Percentiles rank a stretch among this genome's conserved stretches.
phyloP scores from a whole-genome alignment of 805 yeast genomes.

The Candida schatavii region DNA sequence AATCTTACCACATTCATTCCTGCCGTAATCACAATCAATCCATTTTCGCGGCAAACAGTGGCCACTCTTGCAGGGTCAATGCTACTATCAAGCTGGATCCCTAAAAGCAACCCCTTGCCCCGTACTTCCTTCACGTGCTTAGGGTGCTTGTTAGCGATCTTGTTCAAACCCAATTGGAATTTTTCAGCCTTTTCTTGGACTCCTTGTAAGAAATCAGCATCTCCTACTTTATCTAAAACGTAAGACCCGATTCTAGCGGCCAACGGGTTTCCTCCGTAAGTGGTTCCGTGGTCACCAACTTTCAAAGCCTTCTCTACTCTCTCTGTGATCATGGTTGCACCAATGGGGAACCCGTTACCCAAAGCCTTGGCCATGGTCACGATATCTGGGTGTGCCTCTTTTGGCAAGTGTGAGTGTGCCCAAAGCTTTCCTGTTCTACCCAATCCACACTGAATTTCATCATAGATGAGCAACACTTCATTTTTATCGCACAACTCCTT shows the following conservation, averaged over 20 bases:
- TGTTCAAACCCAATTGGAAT: slow-evolving; percentile 49
- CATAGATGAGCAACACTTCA: slow-evolving; percentile 79
- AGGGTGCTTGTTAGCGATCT: slow-evolving; percentile 55
- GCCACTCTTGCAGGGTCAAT: slow-evolving; percentile 66
- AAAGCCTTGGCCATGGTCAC: slow-evolving; percentile 93
- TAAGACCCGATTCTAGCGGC: slow-evolving; percentile 79
- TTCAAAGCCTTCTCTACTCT: slow-evolving; percentile 66
- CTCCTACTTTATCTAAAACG: slow-evolving; percentile 67
- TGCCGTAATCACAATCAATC: slow-evolving; percentile 83
- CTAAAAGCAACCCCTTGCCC: slow-evolving; percentile 87
- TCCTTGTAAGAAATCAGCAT: slow-evolving; percentile 53
- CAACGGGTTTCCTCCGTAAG: slow-evolving; percentile 96
- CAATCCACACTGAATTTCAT: slow-evolving; percentile 95
- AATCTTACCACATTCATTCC: slow-evolving; percentile 89
- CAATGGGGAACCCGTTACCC: slow-evolving; percentile 96
- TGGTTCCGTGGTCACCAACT: slow-evolving; percentile 97
- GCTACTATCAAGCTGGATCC: slow-evolving; percentile 61
- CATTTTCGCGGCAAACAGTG: slow-evolving; percentile 68
- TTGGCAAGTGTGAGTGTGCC: slow-evolving; percentile 81
- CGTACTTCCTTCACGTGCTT: slow-evolving; percentile 64
- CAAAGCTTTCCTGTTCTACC: slow-evolving; percentile 91
- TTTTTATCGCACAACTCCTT: slow-evolving; percentile 64
- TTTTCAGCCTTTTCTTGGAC: slow-evolving; percentile 62
- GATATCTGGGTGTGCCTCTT: slow-evolving; percentile 90
- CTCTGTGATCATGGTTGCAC: slow-evolving; percentile 87